Evolutionary conservation across 768 basidiomycete species (phyloP).

Genomic region (Lentinula lateritia): DNA sequence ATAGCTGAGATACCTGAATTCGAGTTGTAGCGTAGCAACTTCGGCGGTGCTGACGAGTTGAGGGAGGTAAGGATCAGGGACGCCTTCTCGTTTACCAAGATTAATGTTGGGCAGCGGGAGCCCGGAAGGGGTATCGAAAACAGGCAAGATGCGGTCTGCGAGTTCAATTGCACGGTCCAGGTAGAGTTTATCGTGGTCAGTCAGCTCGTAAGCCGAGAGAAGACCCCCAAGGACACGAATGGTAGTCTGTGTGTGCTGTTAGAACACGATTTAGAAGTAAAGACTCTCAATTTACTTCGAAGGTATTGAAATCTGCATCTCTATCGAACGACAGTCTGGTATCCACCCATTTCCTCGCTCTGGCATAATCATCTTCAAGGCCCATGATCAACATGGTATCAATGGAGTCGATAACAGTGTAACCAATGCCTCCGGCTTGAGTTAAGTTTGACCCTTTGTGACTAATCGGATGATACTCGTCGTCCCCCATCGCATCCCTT

Average conservation of each 20-base stretch:
- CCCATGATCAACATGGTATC: slow-evolving; percentile 89
- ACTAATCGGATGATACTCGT: slow-evolving; percentile 88
- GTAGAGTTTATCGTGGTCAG: slow-evolving; percentile 59
- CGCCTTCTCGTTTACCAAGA: slow-evolving; percentile 53
- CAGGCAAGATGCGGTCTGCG: slow-evolving; percentile 78
- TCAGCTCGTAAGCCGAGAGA: slow-evolving; percentile 79
- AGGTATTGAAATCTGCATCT: slow-evolving; percentile 79
- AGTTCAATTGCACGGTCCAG: slow-evolving; percentile 78
- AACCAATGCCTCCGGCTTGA: slow-evolving; percentile 75
- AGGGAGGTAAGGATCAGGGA: slow-evolving; percentile 52
- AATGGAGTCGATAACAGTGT: slow-evolving; percentile 82
- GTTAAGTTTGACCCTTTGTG: slow-evolving; percentile 75
- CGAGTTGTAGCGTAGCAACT: slow-evolving; percentile 84
- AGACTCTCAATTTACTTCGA: slow-evolving; percentile 58
- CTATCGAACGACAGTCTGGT: slow-evolving; percentile 67
- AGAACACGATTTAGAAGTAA: neutral
- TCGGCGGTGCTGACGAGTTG: slow-evolving; percentile 78
- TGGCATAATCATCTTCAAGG: slow-evolving; percentile 67
- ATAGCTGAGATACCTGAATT: slow-evolving; percentile 81
- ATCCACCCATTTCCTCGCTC: slow-evolving; percentile 76
- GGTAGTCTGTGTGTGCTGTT: slow-evolving; percentile 57
- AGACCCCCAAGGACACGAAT: slow-evolving; percentile 91
- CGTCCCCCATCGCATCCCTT: slow-evolving; percentile 83
- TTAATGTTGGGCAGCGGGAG: slow-evolving; percentile 81
- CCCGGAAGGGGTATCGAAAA: slow-evolving; percentile 77